These are phyloP conservation scores for Scenedesmus sp. DNA, from an alignment of 163 green algal genomes.

Conservation along the genomic window DNA sequence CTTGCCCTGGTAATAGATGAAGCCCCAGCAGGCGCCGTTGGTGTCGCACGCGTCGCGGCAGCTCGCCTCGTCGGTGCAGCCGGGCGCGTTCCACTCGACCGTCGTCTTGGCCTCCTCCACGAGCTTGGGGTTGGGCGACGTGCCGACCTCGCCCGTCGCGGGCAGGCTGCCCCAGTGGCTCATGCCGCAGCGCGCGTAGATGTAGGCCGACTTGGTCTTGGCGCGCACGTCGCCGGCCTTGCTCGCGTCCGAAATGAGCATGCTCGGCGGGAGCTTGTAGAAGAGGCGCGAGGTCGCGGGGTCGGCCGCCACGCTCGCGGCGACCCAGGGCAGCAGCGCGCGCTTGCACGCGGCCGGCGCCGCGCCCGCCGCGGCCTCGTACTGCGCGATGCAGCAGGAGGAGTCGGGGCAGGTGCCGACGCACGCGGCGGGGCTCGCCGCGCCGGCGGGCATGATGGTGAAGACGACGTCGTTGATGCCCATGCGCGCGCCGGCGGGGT, in stretches of 20 bases:
- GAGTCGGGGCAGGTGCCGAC: not conserved
- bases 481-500: not conserved
- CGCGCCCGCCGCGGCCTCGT: not conserved
- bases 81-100: conserved; percentile 4
- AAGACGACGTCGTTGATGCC: not conserved
- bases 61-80: conserved; percentile 6
- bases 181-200: conserved; percentile 12
- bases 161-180: not conserved
- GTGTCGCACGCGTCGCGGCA: conserved; percentile 4
- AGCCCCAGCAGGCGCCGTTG: conserved; percentile 5
- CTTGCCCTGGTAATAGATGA: not conserved
- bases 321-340: not conserved
- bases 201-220: not conserved
- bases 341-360: not conserved
- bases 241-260: not conserved
- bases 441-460: not conserved
- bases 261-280: conserved; percentile 20
- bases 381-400: conserved; percentile 17
- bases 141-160: not conserved
- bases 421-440: not conserved
- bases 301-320: not conserved
- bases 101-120: not conserved
- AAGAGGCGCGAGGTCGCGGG: not conserved
- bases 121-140: not conserved
- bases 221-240: not conserved